Conservation (phyloP, 1,284 basidiomycete genomes). For the Rhodotorula sp. region DNA sequence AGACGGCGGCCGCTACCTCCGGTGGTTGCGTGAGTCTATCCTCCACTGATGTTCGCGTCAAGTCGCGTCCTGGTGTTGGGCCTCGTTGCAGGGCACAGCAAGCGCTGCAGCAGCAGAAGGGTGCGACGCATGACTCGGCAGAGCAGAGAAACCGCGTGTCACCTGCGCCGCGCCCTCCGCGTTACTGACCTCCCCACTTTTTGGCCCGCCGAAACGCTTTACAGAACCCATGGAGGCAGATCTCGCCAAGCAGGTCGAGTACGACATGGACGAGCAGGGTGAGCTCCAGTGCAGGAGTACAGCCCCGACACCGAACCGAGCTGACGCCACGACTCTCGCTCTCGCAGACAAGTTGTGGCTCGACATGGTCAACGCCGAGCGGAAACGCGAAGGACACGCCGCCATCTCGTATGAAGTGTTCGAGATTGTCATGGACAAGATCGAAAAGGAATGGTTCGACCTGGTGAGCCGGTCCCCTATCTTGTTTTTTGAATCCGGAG, state of each 20-base stretch:
- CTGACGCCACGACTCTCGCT: background rate
- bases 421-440: slow-evolving; percentile 92
- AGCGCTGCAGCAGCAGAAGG: too few relatives aligned
- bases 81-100: too few relatives aligned
- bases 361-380: slow-evolving; percentile 75
- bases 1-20: slow-evolving; percentile 20
- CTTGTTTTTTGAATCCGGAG: background rate
- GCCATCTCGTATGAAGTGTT: slow-evolving; percentile 80
- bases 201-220: background rate
- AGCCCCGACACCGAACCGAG: slow-evolving; percentile 6
- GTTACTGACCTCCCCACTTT: background rate
- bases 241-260: slow-evolving; percentile 88
- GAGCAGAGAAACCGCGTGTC: background rate
- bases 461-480: slow-evolving; percentile 59
- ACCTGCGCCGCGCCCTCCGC: background rate
- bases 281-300: slow-evolving; percentile 27
- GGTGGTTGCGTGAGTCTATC: slow-evolving; percentile 29
- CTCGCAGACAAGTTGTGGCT: slow-evolving; percentile 88
- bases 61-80: too few relatives aligned
- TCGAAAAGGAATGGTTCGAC: slow-evolving; percentile 99
- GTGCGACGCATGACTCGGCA: too few relatives aligned
- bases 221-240: slow-evolving; percentile 90
- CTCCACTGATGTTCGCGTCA: too few relatives aligned
- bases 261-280: slow-evolving; percentile 99
- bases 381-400: slow-evolving; percentile 73